A percentile compares a stretch with the other conserved stretches of the same genome.
These are phyloP conservation scores for Cercospora nicotianae DNA, from an alignment of 2,329 filamentous ascomycete genomes.

Conservation along the genomic window DNA sequence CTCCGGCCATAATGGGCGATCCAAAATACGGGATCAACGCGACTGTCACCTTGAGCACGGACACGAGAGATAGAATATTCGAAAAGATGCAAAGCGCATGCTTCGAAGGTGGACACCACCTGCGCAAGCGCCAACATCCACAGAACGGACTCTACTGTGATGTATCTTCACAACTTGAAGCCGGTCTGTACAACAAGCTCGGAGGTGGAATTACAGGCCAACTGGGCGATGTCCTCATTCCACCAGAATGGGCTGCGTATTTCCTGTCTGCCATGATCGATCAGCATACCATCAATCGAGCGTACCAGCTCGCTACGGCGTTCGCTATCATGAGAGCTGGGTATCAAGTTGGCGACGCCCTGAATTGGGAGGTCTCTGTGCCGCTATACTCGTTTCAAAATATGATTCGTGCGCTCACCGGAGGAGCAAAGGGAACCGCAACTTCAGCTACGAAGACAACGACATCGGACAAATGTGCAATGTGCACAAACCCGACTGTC, in stretches of 20 bases:
- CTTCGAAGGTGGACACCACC: not conserved
- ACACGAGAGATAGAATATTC: not conserved
- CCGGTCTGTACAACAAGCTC: not conserved
- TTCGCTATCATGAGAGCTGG: not conserved
- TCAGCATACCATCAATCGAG: not conserved
- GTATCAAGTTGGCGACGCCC: not conserved
- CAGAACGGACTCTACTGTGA: not conserved
- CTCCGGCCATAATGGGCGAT: not conserved
- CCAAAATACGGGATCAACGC: not conserved
- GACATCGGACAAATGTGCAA: conserved; percentile 3
- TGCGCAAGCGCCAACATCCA: not conserved
- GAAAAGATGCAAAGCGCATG: not conserved
- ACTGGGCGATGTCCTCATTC: not conserved
- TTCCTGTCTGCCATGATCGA: not conserved
- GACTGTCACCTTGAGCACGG: not conserved
- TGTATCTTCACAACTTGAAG: not conserved
- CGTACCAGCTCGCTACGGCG: not conserved
- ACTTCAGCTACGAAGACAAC: not conserved
- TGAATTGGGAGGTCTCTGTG: not conserved
- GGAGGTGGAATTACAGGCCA: not conserved
- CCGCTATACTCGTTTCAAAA: not conserved
- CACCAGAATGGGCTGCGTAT: not conserved
- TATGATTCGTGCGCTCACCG: not conserved
- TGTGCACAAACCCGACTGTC: conserved; percentile 6
- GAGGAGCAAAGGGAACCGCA: not conserved